Percentiles rank a stretch among this genome's conserved stretches.
Conservation (phyloP, 495 filamentous ascomycete species). For the Polyplosphaeria fusca region DNA sequence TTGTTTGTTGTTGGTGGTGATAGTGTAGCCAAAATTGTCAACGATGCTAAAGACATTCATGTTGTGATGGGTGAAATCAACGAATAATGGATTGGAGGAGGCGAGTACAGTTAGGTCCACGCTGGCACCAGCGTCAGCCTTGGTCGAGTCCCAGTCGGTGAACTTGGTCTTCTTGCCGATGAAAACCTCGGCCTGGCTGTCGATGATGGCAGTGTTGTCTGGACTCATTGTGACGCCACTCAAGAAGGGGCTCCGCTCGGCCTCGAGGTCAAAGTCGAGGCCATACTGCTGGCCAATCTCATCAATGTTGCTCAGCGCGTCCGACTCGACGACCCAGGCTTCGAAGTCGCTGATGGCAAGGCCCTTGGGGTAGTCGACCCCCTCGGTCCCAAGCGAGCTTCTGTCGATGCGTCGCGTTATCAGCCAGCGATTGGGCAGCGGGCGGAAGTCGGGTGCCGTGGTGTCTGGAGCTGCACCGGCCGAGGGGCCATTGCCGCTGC, state of each 20-base stretch:
- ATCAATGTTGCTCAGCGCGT: conserved; percentile 41
- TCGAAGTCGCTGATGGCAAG: too few relatives aligned
- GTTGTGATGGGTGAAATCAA: conserved; percentile 45
- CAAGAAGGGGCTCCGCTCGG: conserved; percentile 23
- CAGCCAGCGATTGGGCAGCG: too few relatives aligned
- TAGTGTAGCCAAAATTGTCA: conserved; percentile 1
- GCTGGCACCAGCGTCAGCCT: not conserved
- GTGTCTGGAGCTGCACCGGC: too few relatives aligned
- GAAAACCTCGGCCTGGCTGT: conserved; percentile 1
- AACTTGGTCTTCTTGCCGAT: conserved; percentile 3
- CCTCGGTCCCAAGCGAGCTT: too few relatives aligned
- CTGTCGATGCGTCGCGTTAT: too few relatives aligned
- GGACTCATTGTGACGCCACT: not conserved
- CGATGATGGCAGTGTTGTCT: not conserved
- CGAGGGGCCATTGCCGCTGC: too few relatives aligned
- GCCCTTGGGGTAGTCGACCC: too few relatives aligned
- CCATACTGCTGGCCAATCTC: conserved; percentile 39
- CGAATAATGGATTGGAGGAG: conserved; percentile 49
- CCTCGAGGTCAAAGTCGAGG: conserved; percentile 45
- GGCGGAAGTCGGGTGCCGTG: too few relatives aligned
- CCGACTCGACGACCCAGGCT: conserved; percentile 53
- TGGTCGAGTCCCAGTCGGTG: not conserved
- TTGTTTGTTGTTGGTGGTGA: too few relatives aligned
- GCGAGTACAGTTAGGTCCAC: conserved; percentile 41
- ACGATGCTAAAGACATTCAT: not conserved